Conservation (phyloP, 169 alveolate genomes). For the Plasmodium gallinaceum region DNA sequence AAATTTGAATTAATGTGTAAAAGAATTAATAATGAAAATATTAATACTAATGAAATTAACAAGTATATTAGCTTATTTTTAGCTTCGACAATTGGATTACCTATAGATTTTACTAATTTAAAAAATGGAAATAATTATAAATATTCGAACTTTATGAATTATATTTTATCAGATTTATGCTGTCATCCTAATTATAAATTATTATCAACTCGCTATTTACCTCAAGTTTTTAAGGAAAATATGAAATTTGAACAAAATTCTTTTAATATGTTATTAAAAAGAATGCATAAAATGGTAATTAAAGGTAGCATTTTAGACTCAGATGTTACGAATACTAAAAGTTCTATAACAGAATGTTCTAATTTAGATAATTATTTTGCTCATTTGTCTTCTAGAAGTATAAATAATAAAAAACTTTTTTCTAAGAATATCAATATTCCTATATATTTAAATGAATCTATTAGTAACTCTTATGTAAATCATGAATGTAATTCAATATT, state of each 20-base stretch:
- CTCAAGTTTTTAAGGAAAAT: slow-evolving; percentile 69
- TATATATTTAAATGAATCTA: slow-evolving; percentile 19
- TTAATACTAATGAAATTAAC: slow-evolving; percentile 44
- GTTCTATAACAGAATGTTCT: background rate
- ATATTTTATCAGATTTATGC: slow-evolving; percentile 36
- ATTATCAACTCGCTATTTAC: slow-evolving; percentile 39
- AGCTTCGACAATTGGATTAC: slow-evolving; percentile 47
- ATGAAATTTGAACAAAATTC: slow-evolving; percentile 60
- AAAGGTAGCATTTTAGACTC: slow-evolving; percentile 48
- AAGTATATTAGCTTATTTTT: slow-evolving; percentile 38
- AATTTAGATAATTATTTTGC: slow-evolving; percentile 7
- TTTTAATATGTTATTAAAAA: slow-evolving; percentile 60
- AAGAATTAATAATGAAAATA: slow-evolving; percentile 72
- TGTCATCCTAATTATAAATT: slow-evolving; percentile 70
- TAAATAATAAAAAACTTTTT: slow-evolving; percentile 12
- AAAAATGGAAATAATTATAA: slow-evolving; percentile 1
- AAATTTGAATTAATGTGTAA: slow-evolving; percentile 63
- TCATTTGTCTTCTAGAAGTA: slow-evolving; percentile 22
- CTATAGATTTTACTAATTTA: slow-evolving; percentile 15
- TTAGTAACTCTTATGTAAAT: slow-evolving; percentile 35
- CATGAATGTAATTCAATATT: slow-evolving; percentile 9
- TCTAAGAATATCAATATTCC: slow-evolving; percentile 31
- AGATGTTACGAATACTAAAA: background rate
- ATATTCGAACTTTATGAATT: slow-evolving; percentile 60
- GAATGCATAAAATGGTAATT: slow-evolving; percentile 73